Base-by-base conservation (phyloP, 2,329 filamentous ascomycete species). In the Tympanopsis confertula region DNA sequence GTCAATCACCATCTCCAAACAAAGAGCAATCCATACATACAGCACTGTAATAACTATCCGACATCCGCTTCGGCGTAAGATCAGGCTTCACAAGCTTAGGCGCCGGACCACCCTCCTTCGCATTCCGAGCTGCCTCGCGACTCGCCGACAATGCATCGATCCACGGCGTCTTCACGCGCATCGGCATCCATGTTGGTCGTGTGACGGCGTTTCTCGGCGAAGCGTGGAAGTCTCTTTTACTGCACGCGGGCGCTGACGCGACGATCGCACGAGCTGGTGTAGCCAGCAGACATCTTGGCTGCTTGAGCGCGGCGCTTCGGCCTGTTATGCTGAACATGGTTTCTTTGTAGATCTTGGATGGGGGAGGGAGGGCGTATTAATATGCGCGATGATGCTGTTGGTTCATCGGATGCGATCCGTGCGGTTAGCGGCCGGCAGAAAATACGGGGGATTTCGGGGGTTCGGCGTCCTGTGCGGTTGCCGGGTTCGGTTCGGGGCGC, bases 21-120 rank as follows among this genome's bases (percentile, higher is more conserved):
- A 39, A 19, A 15, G 30, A 37, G 42, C 42, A 46, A 20, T 32
- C 35, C 28, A 13, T 24, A 63, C 69, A 44, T 49, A 82, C 74
- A 36, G 80, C 70, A 43, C 66, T 69, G 49, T 78, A 72, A 51
- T 74, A 78, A 54, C 74, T 81, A 47, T 84, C 77, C 5, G 63
- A 65, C 78, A 83, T 83, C 46, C 63, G 70, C 53, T 77, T 82
- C 1, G 78, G 76, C 5, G 62, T 62, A 39, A 80, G 46, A 45
- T 78, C 66, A 7, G 30, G 30, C 7, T n/a, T 26, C 22, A 26
- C 22, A 26, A 10, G 7, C n/a, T 26, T 26, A 7, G 22, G 22
- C 7, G 7, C 22, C n/a, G 22, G 7, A n/a, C 7, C 22, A n/a
- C 7, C 22, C 7, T 10, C 12, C 10, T 10, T 7, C 7, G 12